Percentiles rank a stretch among this genome's conserved stretches.
These are phyloP conservation scores for Nicotiana otophora DNA, from an alignment of 257 asterid species.

Conservation along the genomic window DNA sequence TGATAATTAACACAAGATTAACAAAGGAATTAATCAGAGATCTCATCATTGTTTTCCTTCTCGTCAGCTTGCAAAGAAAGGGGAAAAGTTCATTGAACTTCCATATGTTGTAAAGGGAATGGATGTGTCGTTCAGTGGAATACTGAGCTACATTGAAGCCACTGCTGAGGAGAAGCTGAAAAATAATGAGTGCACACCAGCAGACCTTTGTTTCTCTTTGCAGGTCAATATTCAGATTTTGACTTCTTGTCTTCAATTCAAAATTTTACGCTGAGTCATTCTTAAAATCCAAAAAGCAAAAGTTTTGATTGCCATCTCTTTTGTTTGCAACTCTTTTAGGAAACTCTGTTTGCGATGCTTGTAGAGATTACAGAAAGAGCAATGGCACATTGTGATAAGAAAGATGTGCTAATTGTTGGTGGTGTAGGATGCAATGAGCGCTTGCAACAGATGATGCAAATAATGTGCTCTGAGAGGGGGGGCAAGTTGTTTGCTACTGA, in stretches of 20 bases:
- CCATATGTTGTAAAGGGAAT: constrained; percentile 97
- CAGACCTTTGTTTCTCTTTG: constrained; percentile 43
- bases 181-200: constrained; percentile 35
- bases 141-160: constrained; percentile 82
- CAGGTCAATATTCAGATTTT: constrained; percentile 22
- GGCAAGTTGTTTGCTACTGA: constrained; percentile 85
- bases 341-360: constrained; percentile 93
- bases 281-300: not conserved
- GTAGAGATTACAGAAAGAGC: constrained; percentile 96
- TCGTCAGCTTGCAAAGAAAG: constrained; percentile 91
- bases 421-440: constrained; percentile 97
- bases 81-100: constrained; percentile 77
- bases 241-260: not conserved
- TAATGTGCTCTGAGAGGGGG: constrained; percentile 88
- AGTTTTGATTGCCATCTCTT: not conserved
- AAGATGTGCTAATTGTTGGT: constrained; percentile 88
- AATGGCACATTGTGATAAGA: constrained; percentile 94
- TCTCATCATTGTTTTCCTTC: not conserved
- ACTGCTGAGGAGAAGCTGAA: constrained; percentile 86
- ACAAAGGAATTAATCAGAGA: not conserved
- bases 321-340: constrained; percentile 31
- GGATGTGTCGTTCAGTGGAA: constrained; percentile 98
- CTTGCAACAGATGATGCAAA: constrained; percentile 88
- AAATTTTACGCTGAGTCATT: not conserved
- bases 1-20: not conserved